Base-by-base conservation (phyloP, 2,329 filamentous ascomycete genomes). In the Phyllosticta citriasiana region DNA sequence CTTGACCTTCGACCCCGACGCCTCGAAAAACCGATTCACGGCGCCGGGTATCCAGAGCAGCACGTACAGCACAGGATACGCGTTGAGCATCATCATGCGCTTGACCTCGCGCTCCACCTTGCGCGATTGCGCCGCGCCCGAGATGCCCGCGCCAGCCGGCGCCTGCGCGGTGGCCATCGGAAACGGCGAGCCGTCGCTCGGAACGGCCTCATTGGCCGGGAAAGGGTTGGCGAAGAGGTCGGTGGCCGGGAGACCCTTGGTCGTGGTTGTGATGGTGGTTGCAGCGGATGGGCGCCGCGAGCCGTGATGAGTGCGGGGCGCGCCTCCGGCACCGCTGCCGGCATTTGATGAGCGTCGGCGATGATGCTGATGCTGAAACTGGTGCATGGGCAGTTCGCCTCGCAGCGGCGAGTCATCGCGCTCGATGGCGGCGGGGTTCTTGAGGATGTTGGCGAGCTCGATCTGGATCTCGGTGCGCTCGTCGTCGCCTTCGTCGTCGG, bases 11-110 rank as follows among this genome's bases (percentile, higher is more conserved):
- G 65, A 53, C 9, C 67, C 67, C 52, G 64, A 60, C 10, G 64
- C 65, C 56, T 68, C 67, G 1, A 65, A 61, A 10, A 69, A 52
- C 10, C 67, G 67, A 50, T 68, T 69, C 7, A 64, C 56, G 3
- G 72, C 71, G 4, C 70, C 71, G 1, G 71, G 71, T 4, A 70
- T 63, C 71, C 71, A 73, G 3, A 73, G 66, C 2, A 71, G 64
- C 33, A 73, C 64, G 60, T 73, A 73, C 1, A 69, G 61, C 7
- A 71, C 64, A 0, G 71, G 71, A 51, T 73, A 73, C 14, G 69
- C 69, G 56, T 72, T 73, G 8, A 73, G 61, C 1, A 72, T 62
- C 10, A 72, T 54, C 68, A 72, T 72, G 27, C 59, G 63, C 63
- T 64, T 65, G 40, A 69, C 64, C 22, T 69, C 67, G 10, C 64